Evolutionary conservation across 2,329 filamentous ascomycete species (phyloP).

Genomic region (Fonsecaea pugnacius): DNA sequence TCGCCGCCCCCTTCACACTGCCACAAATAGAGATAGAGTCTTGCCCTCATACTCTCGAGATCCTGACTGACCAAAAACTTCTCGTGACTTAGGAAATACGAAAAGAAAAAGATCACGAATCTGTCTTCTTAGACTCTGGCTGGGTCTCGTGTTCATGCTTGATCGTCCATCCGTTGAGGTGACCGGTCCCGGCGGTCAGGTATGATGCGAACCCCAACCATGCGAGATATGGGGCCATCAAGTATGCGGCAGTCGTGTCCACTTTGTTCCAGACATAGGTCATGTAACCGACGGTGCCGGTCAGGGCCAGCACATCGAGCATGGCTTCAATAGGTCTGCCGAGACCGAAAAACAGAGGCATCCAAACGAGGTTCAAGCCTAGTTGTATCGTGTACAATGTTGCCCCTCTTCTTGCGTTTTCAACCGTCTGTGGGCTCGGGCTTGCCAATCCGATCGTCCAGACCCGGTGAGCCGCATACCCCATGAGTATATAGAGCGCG

Average conservation of each 20-base stretch:
- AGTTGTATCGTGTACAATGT: constrained; percentile 86
- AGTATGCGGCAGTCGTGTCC: constrained; percentile 73
- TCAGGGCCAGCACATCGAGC: constrained; percentile 72
- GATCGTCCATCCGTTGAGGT: constrained; percentile 71
- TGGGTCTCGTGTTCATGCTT: constrained; percentile 30
- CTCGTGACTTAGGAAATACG: background rate
- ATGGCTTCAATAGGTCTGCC: constrained; percentile 75
- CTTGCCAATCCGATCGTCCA: constrained; percentile 66
- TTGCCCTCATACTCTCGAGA: background rate
- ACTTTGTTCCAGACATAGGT: constrained; percentile 76
- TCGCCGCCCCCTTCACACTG: background rate
- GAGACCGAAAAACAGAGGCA: constrained; percentile 86
- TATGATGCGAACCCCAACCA: constrained; percentile 92
- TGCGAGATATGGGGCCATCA: constrained; percentile 77
- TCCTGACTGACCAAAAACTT: background rate
- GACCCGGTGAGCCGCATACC: constrained; percentile 83
- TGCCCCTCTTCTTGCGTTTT: constrained; percentile 68
- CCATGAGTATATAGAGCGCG: constrained; percentile 71
- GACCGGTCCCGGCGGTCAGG: constrained; percentile 70
- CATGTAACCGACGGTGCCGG: constrained; percentile 73
- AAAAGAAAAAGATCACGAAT: background rate
- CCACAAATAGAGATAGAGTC: background rate
- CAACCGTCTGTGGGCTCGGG: constrained; percentile 59
- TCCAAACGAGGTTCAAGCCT: constrained; percentile 83
- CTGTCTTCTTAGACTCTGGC: constrained; percentile 17